Base-by-base conservation (phyloP, 108 stramenopile species). In the Pseudonitzschia multiseries region DNA sequence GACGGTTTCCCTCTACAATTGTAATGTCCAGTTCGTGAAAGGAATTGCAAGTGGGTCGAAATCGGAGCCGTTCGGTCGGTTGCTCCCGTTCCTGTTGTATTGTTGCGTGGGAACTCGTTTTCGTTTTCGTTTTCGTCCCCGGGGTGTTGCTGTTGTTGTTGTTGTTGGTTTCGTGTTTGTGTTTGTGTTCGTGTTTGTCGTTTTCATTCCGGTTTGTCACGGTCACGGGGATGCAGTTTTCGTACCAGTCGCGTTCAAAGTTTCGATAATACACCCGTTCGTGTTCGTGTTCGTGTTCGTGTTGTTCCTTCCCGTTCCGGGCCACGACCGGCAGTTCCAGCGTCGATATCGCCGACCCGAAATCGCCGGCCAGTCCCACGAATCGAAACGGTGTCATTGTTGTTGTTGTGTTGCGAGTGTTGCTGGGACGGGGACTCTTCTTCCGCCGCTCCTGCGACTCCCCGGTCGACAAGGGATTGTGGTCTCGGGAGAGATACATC, bases 211-310 rank as follows among this genome's bases (percentile, higher is more conserved):
- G 4, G 9, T 33, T 21, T 8, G 32, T 31, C 12, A 32, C 21
- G 12, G 44, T 42, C 18, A 65, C 62, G 36, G 76, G 64, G 40
- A 15, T 28, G 53, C 76, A 77, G 15, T 70, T 24, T 10, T 54
- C 54, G 26, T 40, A 70, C 76, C 76, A 77, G 24, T 77, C 69
- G 43, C 42, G 60, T 56, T 77, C 76, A 48, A 77, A 77, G 33
- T 70, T 59, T 14, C 59, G 13, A 31, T 59, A 57, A 27, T 28
- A 6, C n/a, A 24, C 22, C 53, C 53, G 6, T 14, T 24, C 53
- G 24, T 15, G n/a, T n/a, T n/a, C n/a, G n/a, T n/a, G n/a, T n/a
- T n/a, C n/a, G 28, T 13, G 13, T 57, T 57, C 59, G 26, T 26
- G 31, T 61, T 17, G 28, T 61, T 61, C 27, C 32, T 28, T 18